Base-by-base conservation (phyloP, 1,284 basidiomycete species). In the Pseudozyma sp. region DNA sequence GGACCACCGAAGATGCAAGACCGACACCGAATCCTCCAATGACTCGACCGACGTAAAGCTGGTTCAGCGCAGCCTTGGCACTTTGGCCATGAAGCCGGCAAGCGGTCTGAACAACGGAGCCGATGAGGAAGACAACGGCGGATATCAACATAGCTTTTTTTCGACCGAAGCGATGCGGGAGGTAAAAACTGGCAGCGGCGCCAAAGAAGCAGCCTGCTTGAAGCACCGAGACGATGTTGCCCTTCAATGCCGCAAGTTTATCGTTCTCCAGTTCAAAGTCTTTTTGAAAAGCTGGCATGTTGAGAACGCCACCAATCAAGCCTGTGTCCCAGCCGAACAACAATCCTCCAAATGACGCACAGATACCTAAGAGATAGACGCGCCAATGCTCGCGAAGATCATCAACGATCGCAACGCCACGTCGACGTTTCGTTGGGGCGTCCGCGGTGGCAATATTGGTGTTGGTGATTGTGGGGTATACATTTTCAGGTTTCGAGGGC, bases 161-260 rank as follows among this genome's bases (percentile, higher is more conserved):
- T n/a, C 82, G 77, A 48, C 82, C 82, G 42, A 75, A 82, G 16
- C 64, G 62, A 56, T 80, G 70, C 11, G 81, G 74, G n/a, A 83
- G 62, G 47, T 75, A 80, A 50, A 82, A 77, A 35, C 78, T 65
- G 36, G 74, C 59, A 38, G 78, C 70, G 16, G 82, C 82, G 16
- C 82, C 82, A 35, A 82, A 79, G 56, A 83, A 80, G 36, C 75
- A 77, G n/a, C 81, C 80, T 10, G 73, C 78, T 53, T 81, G 81
- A 21, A 83, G 54, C 0, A 82, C 78, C 11, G 78, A 68, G 6
- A 80, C 81, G 39, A 84, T 83, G 71, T 80, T 83, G 19, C 79
- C 80, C 51, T 72, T 69, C 25, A 82, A 49, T 14, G 75, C 62
- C 3, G 78, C 72, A 13, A 74, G 70, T 55, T 61, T 62, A 25